Conservation (phyloP, 495 filamentous ascomycete species). For the Podospora comata region DNA sequence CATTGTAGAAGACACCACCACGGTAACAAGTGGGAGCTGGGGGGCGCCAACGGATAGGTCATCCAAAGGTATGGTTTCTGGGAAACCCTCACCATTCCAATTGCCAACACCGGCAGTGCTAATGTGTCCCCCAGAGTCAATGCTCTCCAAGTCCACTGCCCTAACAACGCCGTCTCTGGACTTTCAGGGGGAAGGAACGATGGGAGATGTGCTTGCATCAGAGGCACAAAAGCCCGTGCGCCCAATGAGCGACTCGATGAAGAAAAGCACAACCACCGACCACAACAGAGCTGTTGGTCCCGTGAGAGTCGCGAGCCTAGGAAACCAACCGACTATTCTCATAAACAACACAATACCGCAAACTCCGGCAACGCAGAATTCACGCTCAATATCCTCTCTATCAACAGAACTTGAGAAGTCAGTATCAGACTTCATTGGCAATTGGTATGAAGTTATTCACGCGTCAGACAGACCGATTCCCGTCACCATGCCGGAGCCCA, state of each 20-base stretch:
- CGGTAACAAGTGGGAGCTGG: not conserved
- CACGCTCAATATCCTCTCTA: not conserved
- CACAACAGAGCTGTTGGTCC: not conserved
- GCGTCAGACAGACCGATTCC: conserved; percentile 6
- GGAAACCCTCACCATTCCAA: not conserved
- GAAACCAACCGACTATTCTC: not conserved
- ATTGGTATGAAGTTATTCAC: conserved; percentile 3
- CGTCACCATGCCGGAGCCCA: not conserved
- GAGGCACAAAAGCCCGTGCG: not conserved
- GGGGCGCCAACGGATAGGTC: conserved; percentile 5
- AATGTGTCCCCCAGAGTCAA: conserved; percentile 35
- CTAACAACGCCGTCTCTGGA: conserved; percentile 31
- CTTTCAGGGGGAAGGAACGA: not conserved
- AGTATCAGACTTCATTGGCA: conserved; percentile 9
- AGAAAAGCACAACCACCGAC: not conserved
- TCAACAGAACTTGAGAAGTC: conserved; percentile 5
- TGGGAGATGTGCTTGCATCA: not conserved
- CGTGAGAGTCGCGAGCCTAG: not conserved
- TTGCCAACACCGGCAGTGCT: conserved; percentile 8
- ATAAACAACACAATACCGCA: not conserved
- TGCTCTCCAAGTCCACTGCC: conserved; percentile 42
- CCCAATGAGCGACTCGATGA: not conserved
- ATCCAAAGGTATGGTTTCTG: conserved; percentile 19
- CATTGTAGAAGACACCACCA: not conserved
- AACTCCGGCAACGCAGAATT: not conserved